Conservation (phyloP, 805 yeast species). For the Yarrowia osloensis region DNA sequence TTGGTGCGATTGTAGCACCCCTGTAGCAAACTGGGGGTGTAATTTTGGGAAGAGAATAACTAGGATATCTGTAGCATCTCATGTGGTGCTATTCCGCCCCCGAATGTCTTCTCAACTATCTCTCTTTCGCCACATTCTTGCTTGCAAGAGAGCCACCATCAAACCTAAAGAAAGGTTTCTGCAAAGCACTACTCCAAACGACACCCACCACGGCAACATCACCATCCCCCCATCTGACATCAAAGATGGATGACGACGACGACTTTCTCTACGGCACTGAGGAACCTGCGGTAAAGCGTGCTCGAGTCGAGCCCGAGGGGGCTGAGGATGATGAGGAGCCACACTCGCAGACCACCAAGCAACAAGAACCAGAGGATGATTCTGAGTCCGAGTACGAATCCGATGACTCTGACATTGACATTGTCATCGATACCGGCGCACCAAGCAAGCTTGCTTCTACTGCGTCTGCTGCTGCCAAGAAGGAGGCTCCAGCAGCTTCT, state of each 20-base stretch:
- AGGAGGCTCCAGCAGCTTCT: slow-evolving; percentile 30
- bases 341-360: slow-evolving; percentile 35
- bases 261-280: slow-evolving; percentile 32
- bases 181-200: slow-evolving; percentile 26
- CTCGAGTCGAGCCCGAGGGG: slow-evolving; percentile 33
- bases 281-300: slow-evolving; percentile 27
- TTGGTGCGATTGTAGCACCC: neutral
- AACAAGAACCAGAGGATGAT: slow-evolving; percentile 31
- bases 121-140: neutral
- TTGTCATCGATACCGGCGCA: slow-evolving; percentile 26
- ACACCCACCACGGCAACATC: slow-evolving; percentile 22
- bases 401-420: slow-evolving; percentile 31
- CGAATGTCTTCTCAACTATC: neutral
- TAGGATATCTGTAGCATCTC: too few relatives aligned
- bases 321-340: slow-evolving; percentile 36
- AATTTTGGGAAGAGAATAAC: neutral
- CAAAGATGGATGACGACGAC: slow-evolving; percentile 33
- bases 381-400: slow-evolving; percentile 34
- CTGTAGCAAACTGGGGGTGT: neutral
- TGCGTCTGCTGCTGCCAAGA: slow-evolving; percentile 33
- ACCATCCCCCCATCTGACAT: neutral
- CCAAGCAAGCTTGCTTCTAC: slow-evolving; percentile 15
- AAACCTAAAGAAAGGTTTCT: slow-evolving; percentile 20
- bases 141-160: neutral
- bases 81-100: too few relatives aligned